phyloP scores from a whole-genome alignment of 192 early-diverging fungal species.

The Coemansia sp. region DNA sequence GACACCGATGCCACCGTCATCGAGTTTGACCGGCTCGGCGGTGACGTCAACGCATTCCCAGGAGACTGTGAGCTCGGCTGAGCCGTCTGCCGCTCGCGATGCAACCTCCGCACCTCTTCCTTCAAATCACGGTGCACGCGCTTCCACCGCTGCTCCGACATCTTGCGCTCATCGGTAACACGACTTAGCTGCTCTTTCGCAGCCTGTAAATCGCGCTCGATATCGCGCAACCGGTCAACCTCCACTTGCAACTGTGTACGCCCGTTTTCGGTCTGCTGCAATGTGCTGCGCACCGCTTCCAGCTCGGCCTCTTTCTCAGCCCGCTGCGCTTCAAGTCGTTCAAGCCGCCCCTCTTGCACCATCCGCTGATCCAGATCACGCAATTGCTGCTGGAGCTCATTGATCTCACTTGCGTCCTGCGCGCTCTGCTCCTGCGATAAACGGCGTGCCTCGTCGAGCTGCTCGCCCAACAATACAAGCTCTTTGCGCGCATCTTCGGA shows the following conservation, averaged over 20 bases:
- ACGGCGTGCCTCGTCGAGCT: conserved; percentile 28
- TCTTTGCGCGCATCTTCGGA: conserved; percentile 24
- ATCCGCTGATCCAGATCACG: conserved; percentile 28
- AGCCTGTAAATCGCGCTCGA: conserved; percentile 28
- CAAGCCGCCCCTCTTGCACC: conserved; percentile 21
- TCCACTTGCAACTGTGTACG: conserved; percentile 30
- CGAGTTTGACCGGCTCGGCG: conserved; percentile 40
- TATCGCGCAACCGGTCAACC: conserved; percentile 43
- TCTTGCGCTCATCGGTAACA: conserved; percentile 38
- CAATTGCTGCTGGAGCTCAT: conserved; percentile 24
- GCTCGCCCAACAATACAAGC: conserved; percentile 17
- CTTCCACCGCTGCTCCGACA: conserved; percentile 54
- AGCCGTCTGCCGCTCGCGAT: conserved; percentile 29
- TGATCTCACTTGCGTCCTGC: conserved; percentile 13
- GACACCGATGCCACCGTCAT: conserved; percentile 50
- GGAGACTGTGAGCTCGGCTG: not conserved
- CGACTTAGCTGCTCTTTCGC: conserved; percentile 29
- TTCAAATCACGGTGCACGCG: conserved; percentile 52
- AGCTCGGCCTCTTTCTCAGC: conserved; percentile 45
- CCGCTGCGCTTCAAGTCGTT: conserved; percentile 36
- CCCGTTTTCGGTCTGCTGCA: conserved; percentile 36
- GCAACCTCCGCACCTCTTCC: conserved; percentile 50
- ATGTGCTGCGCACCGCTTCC: conserved; percentile 40
- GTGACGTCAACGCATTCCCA: not conserved
- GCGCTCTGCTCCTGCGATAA: conserved; percentile 16